Conservation (phyloP, 345 rosid species). For the Heritiera fomes region DNA sequence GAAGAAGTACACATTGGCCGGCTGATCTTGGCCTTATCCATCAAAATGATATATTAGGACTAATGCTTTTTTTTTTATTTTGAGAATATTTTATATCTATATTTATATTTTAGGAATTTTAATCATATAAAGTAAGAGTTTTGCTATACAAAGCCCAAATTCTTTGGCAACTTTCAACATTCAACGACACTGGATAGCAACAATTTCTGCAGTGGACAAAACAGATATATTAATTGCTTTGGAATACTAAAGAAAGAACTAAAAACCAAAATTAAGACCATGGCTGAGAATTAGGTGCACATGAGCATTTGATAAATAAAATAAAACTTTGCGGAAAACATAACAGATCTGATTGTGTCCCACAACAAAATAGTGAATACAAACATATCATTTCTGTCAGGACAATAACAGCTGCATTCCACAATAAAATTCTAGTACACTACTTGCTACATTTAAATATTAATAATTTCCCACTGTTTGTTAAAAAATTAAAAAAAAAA, state of each 20-base stretch:
- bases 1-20: neutral
- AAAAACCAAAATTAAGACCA: no score
- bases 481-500: neutral
- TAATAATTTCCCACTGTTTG: neutral
- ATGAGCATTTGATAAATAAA: neutral
- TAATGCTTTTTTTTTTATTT: neutral
- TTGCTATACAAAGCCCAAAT: neutral
- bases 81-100: no score
- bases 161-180: neutral
- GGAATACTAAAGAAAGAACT: neutral
- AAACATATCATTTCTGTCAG: neutral
- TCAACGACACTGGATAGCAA: neutral
- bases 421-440: neutral
- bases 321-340: neutral
- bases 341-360: neutral
- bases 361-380: neutral
- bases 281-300: no score
- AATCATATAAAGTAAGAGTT: no score
- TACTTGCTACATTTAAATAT: neutral
- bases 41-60: neutral
- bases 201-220: neutral
- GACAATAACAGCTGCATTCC: neutral
- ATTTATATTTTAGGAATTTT: no score
- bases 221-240: neutral
- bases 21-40: neutral